Conservation (phyloP, 2,329 filamentous ascomycete species). For the Albophoma yamanashiensis region DNA sequence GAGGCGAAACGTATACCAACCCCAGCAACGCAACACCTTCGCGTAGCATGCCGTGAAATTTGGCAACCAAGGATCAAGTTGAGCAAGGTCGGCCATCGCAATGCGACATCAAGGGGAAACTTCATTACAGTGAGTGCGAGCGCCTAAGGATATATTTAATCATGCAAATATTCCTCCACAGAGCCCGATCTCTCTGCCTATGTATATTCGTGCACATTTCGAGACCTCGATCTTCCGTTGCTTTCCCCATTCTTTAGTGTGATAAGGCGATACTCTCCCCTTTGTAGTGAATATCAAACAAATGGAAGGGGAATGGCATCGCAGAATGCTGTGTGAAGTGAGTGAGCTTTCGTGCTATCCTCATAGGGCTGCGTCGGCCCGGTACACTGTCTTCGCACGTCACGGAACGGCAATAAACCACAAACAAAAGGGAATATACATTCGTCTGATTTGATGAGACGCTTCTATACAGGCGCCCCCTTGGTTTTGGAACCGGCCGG, state of each 20-base stretch:
- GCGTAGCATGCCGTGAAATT: background rate
- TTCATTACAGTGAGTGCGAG: background rate
- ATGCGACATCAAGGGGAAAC: background rate
- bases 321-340: no score
- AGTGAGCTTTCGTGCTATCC: no score
- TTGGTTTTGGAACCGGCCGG: background rate
- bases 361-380: background rate
- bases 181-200: no score
- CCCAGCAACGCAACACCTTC: background rate
- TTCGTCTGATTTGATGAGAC: constrained; percentile 4
- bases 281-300: no score
- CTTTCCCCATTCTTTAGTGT: no score
- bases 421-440: constrained; percentile 5
- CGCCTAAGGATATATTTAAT: no score
- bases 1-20: background rate
- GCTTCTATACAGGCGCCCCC: constrained; percentile 9
- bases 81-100: background rate
- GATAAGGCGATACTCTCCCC: no score
- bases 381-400: background rate
- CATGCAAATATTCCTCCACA: no score
- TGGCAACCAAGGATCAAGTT: background rate
- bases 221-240: no score
- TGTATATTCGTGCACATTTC: no score
- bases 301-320: no score
- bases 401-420: background rate